Evolutionary conservation across 1,284 basidiomycete species (phyloP).

Genomic region (Cystobasidiaceae sp.): DNA sequence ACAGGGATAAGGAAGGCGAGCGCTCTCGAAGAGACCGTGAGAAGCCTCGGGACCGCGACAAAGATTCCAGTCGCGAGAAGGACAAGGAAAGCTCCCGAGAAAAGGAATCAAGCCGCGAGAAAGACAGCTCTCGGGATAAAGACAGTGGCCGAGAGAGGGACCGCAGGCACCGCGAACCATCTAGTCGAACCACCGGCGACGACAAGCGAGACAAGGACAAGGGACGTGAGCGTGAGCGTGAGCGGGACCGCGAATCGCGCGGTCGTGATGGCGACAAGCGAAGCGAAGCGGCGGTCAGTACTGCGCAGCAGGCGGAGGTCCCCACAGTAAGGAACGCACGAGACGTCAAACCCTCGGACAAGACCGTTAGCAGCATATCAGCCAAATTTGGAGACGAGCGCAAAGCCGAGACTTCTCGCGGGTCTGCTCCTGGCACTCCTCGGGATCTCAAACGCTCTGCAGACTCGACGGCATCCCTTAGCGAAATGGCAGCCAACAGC

Average conservation of each 20-base stretch:
- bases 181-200: slow-evolving; percentile 31
- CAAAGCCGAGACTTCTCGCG: background rate
- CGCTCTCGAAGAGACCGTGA: slow-evolving; percentile 29
- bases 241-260: slow-evolving; percentile 38
- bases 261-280: slow-evolving; percentile 16
- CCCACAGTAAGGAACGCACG: background rate
- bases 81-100: slow-evolving; percentile 14
- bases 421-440: background rate
- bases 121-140: slow-evolving; percentile 40
- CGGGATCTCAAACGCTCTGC: slow-evolving; percentile 18
- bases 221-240: slow-evolving; percentile 40
- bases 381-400: no score
- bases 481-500: background rate
- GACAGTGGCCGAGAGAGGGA: slow-evolving; percentile 52
- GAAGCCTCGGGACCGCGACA: slow-evolving; percentile 23
- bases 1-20: slow-evolving; percentile 14
- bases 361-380: background rate
- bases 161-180: slow-evolving; percentile 19
- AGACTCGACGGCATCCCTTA: background rate
- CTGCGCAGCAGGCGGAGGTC: background rate
- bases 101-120: slow-evolving; percentile 32
- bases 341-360: background rate
- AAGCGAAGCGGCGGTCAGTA: background rate
- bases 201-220: slow-evolving; percentile 35
- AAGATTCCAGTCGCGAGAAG: slow-evolving; percentile 34